These are phyloP conservation scores for Nigrospora oryzae DNA, from an alignment of 2,329 filamentous ascomycete species.

Conservation along the genomic window DNA sequence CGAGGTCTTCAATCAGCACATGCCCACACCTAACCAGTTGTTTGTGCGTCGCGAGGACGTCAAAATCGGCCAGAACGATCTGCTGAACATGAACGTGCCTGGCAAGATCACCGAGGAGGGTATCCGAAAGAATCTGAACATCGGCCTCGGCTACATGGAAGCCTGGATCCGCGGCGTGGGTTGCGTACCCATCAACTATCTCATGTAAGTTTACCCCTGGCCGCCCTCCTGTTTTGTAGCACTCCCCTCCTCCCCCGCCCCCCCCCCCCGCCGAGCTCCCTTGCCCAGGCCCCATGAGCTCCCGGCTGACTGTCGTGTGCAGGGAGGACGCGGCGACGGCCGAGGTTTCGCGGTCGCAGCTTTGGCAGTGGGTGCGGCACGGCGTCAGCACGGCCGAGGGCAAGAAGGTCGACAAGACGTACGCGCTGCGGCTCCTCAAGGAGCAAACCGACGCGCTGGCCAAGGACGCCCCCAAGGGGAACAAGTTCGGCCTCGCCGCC, in stretches of 20 bases:
- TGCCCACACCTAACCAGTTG: conserved; percentile 97
- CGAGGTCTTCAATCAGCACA: conserved; percentile 95
- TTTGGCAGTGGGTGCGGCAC: conserved; percentile 90
- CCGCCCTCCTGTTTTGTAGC: too few species aligned
- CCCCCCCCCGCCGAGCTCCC: background rate
- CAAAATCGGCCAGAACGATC: conserved; percentile 73
- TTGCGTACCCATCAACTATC: conserved; percentile 93
- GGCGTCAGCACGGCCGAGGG: conserved; percentile 73
- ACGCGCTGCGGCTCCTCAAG: conserved; percentile 76
- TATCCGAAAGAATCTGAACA: conserved; percentile 95
- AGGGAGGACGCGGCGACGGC: conserved; percentile 93
- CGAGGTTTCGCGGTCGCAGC: conserved; percentile 86
- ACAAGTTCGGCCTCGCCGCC: conserved; percentile 85
- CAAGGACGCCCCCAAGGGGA: conserved; percentile 69
- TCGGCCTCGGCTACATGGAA: conserved; percentile 97
- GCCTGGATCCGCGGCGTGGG: conserved; percentile 92
- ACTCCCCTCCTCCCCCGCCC: background rate
- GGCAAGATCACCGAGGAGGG: conserved; percentile 87
- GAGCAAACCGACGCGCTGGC: conserved; percentile 75
- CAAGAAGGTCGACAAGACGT: conserved; percentile 87
- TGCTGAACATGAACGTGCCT: conserved; percentile 87
- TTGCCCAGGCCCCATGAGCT: too few species aligned
- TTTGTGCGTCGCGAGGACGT: conserved; percentile 88
- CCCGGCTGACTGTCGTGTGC: background rate
- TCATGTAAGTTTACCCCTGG: conserved; percentile 57